Percentiles rank a stretch among this genome's conserved stretches.
phyloP scores from a whole-genome alignment of 345 rosid species.

The Microcos paniculata region DNA sequence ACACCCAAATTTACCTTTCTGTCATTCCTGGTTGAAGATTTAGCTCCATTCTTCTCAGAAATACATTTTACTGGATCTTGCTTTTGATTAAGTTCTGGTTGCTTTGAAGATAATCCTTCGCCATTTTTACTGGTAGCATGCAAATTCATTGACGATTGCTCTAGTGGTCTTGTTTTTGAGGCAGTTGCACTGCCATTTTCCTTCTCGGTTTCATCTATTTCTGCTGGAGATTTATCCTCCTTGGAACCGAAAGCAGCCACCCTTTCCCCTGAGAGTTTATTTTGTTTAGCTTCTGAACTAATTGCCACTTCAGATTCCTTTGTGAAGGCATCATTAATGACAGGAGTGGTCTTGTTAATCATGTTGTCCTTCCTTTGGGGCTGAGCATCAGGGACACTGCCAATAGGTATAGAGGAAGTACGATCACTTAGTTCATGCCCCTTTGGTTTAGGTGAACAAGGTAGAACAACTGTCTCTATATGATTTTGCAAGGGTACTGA shows the following conservation, averaged over 20 bases:
- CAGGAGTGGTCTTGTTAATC: conserved; percentile 34
- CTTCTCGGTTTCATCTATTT: conserved; percentile 30
- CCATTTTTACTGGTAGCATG: conserved; percentile 32
- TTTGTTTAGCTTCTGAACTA: conserved; percentile 46
- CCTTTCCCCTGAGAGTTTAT: conserved; percentile 36
- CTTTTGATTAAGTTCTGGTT: conserved; percentile 49
- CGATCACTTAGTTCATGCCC: conserved; percentile 30
- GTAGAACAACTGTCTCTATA: conserved; percentile 32
- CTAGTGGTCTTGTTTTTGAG: conserved; percentile 40
- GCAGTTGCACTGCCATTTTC: conserved; percentile 34
- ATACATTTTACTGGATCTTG: conserved; percentile 40
- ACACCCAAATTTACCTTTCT: conserved; percentile 36
- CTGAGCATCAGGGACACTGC: conserved; percentile 36
- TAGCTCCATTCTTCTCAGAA: conserved; percentile 38
- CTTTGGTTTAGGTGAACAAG: conserved; percentile 38
- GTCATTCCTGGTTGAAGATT: conserved; percentile 42
- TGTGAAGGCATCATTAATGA: not conserved
- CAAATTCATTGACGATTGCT: conserved; percentile 48
- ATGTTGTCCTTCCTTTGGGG: conserved; percentile 51
- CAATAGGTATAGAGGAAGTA: conserved; percentile 39
- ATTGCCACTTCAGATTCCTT: not conserved
- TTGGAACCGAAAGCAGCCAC: conserved; percentile 31
- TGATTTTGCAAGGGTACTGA: conserved; percentile 40
- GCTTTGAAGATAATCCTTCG: conserved; percentile 48
- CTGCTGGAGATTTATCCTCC: conserved; percentile 36